phyloP scores from a whole-genome alignment of 345 rosid species.

The Pseudoturritis turrita region DNA sequence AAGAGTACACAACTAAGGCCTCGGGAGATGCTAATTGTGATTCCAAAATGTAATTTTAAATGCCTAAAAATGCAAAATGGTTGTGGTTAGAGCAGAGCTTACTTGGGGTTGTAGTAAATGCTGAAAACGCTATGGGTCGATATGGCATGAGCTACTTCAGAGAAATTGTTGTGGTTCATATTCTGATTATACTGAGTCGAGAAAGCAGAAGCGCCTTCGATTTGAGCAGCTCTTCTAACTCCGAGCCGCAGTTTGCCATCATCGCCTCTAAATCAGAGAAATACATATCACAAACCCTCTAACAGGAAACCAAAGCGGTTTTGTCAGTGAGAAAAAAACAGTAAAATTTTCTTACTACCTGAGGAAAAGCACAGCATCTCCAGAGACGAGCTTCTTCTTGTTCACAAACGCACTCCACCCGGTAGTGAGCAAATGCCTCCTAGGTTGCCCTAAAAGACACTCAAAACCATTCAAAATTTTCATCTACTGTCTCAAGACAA shows the following conservation, averaged over 20 bases:
- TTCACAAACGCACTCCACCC: constrained; percentile 99
- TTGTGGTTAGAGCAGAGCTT: neutral
- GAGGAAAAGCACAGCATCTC: constrained; percentile 97
- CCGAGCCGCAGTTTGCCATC: constrained; percentile 96
- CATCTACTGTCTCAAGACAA: neutral
- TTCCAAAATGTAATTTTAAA: neutral
- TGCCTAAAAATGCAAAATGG: neutral
- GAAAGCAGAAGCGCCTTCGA: constrained; percentile 47
- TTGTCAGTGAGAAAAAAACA: neutral
- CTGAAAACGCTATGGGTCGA: constrained; percentile 56
- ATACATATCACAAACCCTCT: neutral
- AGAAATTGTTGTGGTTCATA: constrained; percentile 50
- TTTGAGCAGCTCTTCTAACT: constrained; percentile 82
- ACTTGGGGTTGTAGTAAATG: constrained; percentile 96
- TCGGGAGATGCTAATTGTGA: neutral
- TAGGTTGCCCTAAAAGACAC: constrained; percentile 72
- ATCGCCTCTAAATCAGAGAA: constrained; percentile 59
- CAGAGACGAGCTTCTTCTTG: constrained; percentile 96
- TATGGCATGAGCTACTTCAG: constrained; percentile 69
- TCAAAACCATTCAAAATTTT: neutral
- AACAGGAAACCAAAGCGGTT: neutral
- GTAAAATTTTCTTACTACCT: constrained; percentile 39
- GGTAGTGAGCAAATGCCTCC: constrained; percentile 97
- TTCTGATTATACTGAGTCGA: constrained; percentile 45
- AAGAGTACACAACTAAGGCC: neutral